These are phyloP conservation scores for Hypoxylon intermedium DNA, from an alignment of 495 filamentous ascomycete species.

Conservation along the genomic window DNA sequence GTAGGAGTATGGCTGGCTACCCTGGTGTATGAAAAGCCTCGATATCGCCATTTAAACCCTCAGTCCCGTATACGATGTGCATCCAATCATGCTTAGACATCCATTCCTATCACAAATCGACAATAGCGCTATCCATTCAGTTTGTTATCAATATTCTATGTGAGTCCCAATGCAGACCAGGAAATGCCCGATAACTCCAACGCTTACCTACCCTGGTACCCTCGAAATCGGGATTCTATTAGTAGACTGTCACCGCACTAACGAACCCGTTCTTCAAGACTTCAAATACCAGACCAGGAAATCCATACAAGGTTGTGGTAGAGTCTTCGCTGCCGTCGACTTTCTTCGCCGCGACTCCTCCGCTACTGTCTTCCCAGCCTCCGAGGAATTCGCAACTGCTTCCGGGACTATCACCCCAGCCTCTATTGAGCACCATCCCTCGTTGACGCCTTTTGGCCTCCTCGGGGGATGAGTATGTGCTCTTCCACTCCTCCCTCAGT, in stretches of 20 bases:
- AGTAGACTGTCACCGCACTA: constrained; percentile 89
- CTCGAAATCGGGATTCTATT: too few relatives aligned
- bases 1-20: too few relatives aligned
- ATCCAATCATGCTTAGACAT: too few relatives aligned
- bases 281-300: constrained; percentile 92
- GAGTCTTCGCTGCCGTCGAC: constrained; percentile 65
- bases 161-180: background rate
- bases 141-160: constrained; percentile 5
- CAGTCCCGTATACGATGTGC: too few relatives aligned
- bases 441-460: constrained; percentile 71
- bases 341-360: constrained; percentile 49
- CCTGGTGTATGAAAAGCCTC: too few relatives aligned
- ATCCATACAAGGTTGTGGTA: constrained; percentile 91
- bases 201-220: background rate
- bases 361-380: constrained; percentile 81
- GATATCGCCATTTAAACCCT: too few relatives aligned
- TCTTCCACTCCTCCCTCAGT: constrained; percentile 76
- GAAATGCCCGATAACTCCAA: constrained; percentile 9
- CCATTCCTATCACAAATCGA: background rate
- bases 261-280: constrained; percentile 92
- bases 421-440: constrained; percentile 87
- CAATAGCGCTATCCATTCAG: background rate
- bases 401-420: constrained; percentile 89
- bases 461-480: constrained; percentile 64
- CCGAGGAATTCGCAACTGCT: constrained; percentile 89